Evolutionary conservation across 768 basidiomycete species (phyloP), one percentile per base, ranked within the genome.

Genomic region (Glaciozyma martinii): DNA sequence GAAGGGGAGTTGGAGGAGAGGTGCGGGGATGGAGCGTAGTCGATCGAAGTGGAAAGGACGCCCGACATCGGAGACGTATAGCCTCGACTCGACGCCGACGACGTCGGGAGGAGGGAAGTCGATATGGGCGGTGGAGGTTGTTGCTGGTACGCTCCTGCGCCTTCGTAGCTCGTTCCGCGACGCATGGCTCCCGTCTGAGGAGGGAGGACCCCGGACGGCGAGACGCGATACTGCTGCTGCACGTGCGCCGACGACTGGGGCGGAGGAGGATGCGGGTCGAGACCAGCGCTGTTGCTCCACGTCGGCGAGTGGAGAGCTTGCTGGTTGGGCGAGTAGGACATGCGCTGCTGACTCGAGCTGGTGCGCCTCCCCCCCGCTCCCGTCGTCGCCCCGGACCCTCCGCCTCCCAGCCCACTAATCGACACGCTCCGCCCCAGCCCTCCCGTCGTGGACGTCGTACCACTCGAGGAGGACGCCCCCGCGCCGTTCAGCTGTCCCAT

Each of bases 301-400:
- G 7, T 7, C 21, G 33, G 7, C 5, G 40, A 21, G 30, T 46
- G 40, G 18, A 32, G 55, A 62, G 30, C 40, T n/a, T 30, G 53
- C 30, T 37, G 32, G 43, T 58, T 58, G 7, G 65, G 53, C 37
- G 67, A 65, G 67, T 68, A 65, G 47, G 40, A 25, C 33, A 30
- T 40, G 5, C 37, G 37, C 37, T 21, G 37, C 37, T 21, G 52
- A 53, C 4, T 30, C 15, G n/a, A 30, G 37, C 37, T 40, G 37
- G 5, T 13, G 37, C 37, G 37, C 37, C 37, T 40, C 37, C 37
- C 37, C 37, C 37, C 37, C 37, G 37, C 37, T 40, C 37, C 37
- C 10, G 37, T 13, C 10, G 37, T 13, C 37, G 37, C 37, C 37
- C 37, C 37, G 37, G 37, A 7, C 37, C 37, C 37, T 40, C 37